Evolutionary conservation across 208 protist genomes (phyloP), one percentile per base, ranked within the genome.

Genomic region (Kentomonas sorsogonicus): DNA sequence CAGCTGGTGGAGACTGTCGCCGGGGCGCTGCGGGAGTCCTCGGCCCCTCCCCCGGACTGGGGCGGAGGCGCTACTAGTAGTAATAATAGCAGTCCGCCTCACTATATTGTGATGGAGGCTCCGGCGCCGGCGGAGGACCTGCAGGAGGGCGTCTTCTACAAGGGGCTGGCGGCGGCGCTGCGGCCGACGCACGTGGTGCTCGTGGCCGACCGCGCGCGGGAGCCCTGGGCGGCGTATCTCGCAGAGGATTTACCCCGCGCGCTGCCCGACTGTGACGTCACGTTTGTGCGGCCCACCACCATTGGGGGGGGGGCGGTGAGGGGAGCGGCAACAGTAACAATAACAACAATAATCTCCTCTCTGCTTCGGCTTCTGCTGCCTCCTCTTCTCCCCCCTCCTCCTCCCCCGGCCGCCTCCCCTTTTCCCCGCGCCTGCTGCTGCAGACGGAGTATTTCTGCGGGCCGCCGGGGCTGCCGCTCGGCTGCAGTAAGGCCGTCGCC

Each of bases 161-260:
- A 79, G 39, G 69, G 72, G 60, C 41, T 93, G 23, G 77, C 89
- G 22, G 77, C 89, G 52, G 39, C 86, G n/a, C 41, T 90, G 43
- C 62, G 58, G 9, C 83, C 86, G 6, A 80, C 81, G 5, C 86
- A 93, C 57, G 83, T 93, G 26, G 71, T 90, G 18, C 67, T 85
- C 4, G 83, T 91, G 16, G 63, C 64, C 36, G 72, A 81, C 48
- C 60, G 62, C 11, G 63, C 53, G 16, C 55, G 74, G 31, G 75
- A 86, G 31, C 64, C 60, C n/a, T 93, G 82, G 80, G 64, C 74
- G 0, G 73, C 72, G 0, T 88, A 79, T 58, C 56, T 93, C 31
- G 72, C 88, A 39, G 79, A 93, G 58, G 83, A 93, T 30, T 65
- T 91, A 2, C 77, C 86, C 63, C 86, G 86, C 15, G 58, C 78